Conservation (phyloP, 164 flowering plant species). For the Saururus chinensis region DNA sequence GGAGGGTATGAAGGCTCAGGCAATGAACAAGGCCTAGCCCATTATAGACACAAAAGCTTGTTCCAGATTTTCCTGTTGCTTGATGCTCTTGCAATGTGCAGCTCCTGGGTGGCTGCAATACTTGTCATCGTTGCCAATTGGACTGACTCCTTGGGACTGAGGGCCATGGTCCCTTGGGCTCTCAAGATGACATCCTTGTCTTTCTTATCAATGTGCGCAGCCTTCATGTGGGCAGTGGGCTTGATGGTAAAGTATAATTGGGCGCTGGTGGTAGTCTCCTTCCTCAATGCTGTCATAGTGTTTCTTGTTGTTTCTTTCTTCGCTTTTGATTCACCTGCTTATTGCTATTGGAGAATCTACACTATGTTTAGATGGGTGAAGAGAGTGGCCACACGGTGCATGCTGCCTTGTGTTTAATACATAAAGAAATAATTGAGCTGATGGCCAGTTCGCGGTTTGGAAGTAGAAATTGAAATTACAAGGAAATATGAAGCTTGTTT, state of each 20-base stretch:
- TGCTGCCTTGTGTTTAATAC: too few relatives aligned
- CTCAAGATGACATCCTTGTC: not conserved
- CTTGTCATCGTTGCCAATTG: not conserved
- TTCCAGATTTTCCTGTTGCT: not conserved
- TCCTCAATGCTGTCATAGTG: too few relatives aligned
- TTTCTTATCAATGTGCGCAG: not conserved
- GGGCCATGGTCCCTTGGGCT: not conserved
- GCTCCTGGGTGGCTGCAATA: not conserved
- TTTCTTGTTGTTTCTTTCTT: too few relatives aligned
- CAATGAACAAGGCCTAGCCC: not conserved
- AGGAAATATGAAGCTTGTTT: too few relatives aligned
- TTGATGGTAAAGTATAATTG: not conserved
- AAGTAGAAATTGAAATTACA: too few relatives aligned
- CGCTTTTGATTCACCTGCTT: too few relatives aligned
- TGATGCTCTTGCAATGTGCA: not conserved
- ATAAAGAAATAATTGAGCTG: too few relatives aligned
- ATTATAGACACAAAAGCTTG: not conserved
- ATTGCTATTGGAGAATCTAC: too few relatives aligned
- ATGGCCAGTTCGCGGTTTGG: too few relatives aligned
- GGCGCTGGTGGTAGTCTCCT: too few relatives aligned
- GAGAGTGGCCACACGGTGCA: too few relatives aligned
- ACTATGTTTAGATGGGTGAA: too few relatives aligned
- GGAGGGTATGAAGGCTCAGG: not conserved
- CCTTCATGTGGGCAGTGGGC: not conserved
- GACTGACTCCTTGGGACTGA: not conserved